Evolutionary conservation across 148 eudicot genomes (phyloP), one percentile per base, ranked within the genome.

Genomic region (Silene uniflora): DNA sequence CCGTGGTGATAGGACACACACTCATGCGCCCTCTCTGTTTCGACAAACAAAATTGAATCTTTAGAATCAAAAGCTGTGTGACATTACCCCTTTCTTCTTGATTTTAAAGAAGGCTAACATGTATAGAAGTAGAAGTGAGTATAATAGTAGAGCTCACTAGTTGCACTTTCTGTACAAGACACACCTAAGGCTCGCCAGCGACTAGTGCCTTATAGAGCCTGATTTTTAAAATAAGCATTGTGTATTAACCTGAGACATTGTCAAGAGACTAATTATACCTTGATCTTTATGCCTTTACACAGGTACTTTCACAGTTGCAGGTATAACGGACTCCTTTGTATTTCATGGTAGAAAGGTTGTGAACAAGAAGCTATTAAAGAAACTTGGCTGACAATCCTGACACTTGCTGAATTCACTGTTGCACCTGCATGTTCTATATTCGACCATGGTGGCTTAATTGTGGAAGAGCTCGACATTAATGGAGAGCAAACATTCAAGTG

Each of bases 281-380:
- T 39, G 44, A 69, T 23, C 5, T 42, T 69, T 65, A 2, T 54
- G 70, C 27, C 69, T 67, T 59, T 64, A 27, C 75, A 67, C 92
- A 93, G 98, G 98, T 76, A 77, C 84, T 39, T 93, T 91, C 67
- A 86, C 98, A 4, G 91, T 93, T 56, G 90, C 97, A 0, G 98
- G 98, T 7, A 89, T 93, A 71, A 82, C 91, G 58, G 98, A 93
- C 72, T 86, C 97, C n/a, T 88, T 86, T 61, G 79, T 93, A 27
- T 93, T 91, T 81, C 94, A 93, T 62, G 91, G 98, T 60, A 86
- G 79, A 35, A 89, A 71, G 82, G 98, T 89, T 16, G 29, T 91
- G 32, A 86, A 76, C 82, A 89, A 86, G 87, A 91, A 88, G 77
- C 25, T 83, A 49, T 78, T 89, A 67, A 91, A 95, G 8, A 93